Evolutionary conservation across 148 eudicot species (phyloP).

Genomic region (Camellia granthamiana): DNA sequence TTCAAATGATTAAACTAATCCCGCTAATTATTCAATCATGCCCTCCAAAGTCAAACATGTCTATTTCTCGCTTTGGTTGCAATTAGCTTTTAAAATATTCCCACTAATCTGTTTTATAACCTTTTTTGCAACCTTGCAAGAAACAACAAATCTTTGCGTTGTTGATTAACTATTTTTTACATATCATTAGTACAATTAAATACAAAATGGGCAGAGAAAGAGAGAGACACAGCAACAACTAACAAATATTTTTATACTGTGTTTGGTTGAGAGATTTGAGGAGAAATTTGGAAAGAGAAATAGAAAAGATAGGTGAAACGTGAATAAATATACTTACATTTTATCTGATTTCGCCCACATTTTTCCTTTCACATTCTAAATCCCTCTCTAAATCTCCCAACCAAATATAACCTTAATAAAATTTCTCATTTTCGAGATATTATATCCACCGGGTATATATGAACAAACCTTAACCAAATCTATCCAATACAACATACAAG

Average conservation of each 20-base stretch:
- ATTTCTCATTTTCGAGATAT: not conserved
- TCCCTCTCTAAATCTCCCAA: no score
- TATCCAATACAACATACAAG: not conserved
- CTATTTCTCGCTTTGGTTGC: constrained; percentile 13
- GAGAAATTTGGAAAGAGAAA: no score
- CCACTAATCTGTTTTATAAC: not conserved
- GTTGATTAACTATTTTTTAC: constrained; percentile 6
- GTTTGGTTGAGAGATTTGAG: no score
- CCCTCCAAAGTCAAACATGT: constrained; percentile 23
- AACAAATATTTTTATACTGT: not conserved
- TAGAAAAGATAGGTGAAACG: no score
- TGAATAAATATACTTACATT: no score
- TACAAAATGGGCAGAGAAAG: not conserved
- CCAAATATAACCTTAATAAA: not conserved
- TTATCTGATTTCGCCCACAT: no score
- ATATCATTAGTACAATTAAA: no score
- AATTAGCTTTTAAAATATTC: constrained; percentile 13
- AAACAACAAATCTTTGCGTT: constrained; percentile 21
- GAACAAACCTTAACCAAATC: not conserved
- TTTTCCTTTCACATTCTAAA: no score
- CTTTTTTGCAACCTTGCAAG: constrained; percentile 26
- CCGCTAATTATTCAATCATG: not conserved
- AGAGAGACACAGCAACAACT: not conserved
- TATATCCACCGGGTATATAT: not conserved
- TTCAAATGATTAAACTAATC: not conserved